Percentiles rank a stretch among this genome's conserved stretches.
Evolutionary conservation across 345 rosid species (phyloP).

Genomic region (Aquilaria yunnanensis): DNA sequence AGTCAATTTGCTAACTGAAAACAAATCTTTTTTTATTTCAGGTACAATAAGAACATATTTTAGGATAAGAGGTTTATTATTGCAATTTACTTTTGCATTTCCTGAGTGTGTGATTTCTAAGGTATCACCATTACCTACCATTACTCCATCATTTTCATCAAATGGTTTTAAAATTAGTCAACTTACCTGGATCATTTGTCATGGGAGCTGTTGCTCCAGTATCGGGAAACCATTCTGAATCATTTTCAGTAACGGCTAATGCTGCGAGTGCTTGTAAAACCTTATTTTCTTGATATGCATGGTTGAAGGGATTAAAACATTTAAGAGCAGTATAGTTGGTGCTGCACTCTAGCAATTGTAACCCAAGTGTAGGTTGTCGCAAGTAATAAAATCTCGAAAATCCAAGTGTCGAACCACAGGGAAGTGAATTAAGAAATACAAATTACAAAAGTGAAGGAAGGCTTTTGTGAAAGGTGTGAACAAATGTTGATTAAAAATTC

Average conservation of each 20-base stretch:
- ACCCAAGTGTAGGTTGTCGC: too few relatives aligned
- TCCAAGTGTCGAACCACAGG: too few relatives aligned
- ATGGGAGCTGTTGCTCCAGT: background rate
- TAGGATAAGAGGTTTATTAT: background rate
- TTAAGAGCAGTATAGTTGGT: background rate
- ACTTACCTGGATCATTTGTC: background rate
- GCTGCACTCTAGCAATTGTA: too few relatives aligned
- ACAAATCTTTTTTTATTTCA: constrained; percentile 1
- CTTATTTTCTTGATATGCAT: background rate
- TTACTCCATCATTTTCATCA: background rate
- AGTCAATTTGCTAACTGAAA: background rate
- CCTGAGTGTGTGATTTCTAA: background rate
- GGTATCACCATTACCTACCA: background rate
- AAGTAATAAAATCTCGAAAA: too few relatives aligned
- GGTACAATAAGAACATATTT: background rate
- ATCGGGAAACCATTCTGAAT: background rate
- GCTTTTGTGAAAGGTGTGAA: too few relatives aligned
- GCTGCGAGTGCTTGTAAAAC: background rate
- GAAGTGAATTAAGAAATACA: too few relatives aligned
- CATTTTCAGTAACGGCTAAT: background rate
- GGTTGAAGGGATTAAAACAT: background rate
- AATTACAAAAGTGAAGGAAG: too few relatives aligned
- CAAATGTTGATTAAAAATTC: too few relatives aligned
- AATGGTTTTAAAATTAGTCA: background rate
- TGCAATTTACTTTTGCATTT: background rate